A percentile compares a stretch with the other conserved stretches of the same genome.
These are phyloP conservation scores for Diaporthe vexans DNA, from an alignment of 2,329 filamentous ascomycete species.

Conservation along the genomic window DNA sequence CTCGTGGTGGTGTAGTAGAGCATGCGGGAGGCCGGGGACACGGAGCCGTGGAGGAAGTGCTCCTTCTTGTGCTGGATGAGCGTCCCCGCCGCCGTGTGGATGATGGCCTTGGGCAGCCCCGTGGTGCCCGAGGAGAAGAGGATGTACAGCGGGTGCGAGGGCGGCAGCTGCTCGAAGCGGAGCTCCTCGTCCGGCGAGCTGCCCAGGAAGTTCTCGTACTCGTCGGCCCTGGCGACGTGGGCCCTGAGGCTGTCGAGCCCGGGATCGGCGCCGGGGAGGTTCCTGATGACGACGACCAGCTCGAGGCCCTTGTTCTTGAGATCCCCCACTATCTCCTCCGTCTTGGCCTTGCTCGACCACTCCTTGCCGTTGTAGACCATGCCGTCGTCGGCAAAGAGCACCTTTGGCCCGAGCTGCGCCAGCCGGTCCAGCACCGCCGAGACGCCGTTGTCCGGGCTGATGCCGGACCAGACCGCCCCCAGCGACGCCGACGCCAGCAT, in stretches of 20 bases:
- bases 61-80: slow-evolving; percentile 98
- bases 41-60: slow-evolving; percentile 87
- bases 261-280: slow-evolving; percentile 62
- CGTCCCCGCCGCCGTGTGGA: slow-evolving; percentile 91
- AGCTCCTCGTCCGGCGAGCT: slow-evolving; percentile 61
- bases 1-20: slow-evolving; percentile 96
- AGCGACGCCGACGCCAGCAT: slow-evolving; percentile 87
- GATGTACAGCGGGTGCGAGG: slow-evolving; percentile 93
- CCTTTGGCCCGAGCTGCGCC: slow-evolving; percentile 84
- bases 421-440: slow-evolving; percentile 91
- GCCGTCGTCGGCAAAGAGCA: slow-evolving; percentile 90
- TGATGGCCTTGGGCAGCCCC: slow-evolving; percentile 88
- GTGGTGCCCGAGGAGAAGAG: slow-evolving; percentile 96
- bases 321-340: slow-evolving; percentile 79
- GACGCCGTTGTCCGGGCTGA: slow-evolving; percentile 92
- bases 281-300: slow-evolving; percentile 81
- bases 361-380: slow-evolving; percentile 92
- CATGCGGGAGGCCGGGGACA: slow-evolving; percentile 79
- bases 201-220: slow-evolving; percentile 61
- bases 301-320: slow-evolving; percentile 73
- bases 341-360: slow-evolving; percentile 85
- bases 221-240: slow-evolving; percentile 57
- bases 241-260: slow-evolving; percentile 58
- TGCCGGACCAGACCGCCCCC: slow-evolving; percentile 92
- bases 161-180: slow-evolving; percentile 81